Percentiles rank a stretch among this genome's conserved stretches.
Evolutionary conservation across 768 basidiomycete genomes (phyloP).

Genomic region (Xerocomus spinulosus): DNA sequence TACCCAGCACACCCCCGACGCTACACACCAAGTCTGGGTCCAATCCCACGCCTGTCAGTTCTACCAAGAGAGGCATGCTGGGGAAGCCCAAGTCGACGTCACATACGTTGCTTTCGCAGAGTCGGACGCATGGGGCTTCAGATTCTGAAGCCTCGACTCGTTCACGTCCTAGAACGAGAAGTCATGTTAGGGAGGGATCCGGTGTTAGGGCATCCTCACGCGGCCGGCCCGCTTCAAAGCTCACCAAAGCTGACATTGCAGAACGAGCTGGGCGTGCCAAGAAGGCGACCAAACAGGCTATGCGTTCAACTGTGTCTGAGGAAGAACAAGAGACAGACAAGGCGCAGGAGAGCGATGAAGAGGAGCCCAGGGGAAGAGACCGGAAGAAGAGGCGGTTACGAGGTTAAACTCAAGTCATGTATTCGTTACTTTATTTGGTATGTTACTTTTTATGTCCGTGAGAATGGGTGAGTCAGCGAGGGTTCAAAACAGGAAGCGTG

Average conservation of each 20-base stretch:
- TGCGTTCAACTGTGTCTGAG: slow-evolving; percentile 7
- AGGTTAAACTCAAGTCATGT: neutral
- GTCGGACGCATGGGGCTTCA: slow-evolving; percentile 10
- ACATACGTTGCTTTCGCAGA: slow-evolving; percentile 22
- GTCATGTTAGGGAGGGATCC: slow-evolving; percentile 22
- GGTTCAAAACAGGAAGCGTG: no score
- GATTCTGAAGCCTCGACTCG: slow-evolving; percentile 23
- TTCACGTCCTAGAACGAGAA: slow-evolving; percentile 21
- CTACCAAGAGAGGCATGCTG: slow-evolving; percentile 1
- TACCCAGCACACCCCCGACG: slow-evolving; percentile 5
- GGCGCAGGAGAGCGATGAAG: slow-evolving; percentile 10
- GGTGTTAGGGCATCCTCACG: no score
- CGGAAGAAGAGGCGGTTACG: slow-evolving; percentile 30
- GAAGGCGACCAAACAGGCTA: neutral
- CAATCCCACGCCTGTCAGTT: neutral
- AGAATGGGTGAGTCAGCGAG: neutral
- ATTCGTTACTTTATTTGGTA: neutral
- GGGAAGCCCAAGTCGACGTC: slow-evolving; percentile 15
- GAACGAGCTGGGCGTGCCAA: slow-evolving; percentile 3
- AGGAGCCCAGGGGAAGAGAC: slow-evolving; percentile 19
- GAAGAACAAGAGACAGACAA: slow-evolving; percentile 7
- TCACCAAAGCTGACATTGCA: neutral
- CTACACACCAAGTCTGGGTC: neutral
- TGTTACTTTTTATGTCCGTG: neutral
- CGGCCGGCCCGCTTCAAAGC: slow-evolving; percentile 7